A percentile compares a stretch with the other conserved stretches of the same genome.
Conservation (phyloP, 192 early-diverging fungal genomes). For the Funneliformis geosporum region DNA sequence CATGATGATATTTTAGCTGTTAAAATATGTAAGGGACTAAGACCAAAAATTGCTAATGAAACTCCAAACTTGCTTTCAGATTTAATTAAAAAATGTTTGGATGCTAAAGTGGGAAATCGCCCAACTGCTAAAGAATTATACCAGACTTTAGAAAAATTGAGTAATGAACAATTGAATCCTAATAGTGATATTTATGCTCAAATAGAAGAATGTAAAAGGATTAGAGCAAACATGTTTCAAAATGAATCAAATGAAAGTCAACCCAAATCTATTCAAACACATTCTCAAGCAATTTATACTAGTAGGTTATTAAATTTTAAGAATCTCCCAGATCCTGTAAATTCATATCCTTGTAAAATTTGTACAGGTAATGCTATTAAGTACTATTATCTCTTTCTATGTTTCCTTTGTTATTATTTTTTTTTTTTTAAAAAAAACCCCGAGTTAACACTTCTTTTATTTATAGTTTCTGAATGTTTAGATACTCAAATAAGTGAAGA, state of each 20-base stretch:
- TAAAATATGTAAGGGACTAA: background rate
- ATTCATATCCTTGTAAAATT: no score
- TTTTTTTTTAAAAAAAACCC: no score
- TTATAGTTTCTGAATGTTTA: no score
- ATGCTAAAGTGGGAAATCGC: background rate
- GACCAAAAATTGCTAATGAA: background rate
- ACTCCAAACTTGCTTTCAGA: background rate
- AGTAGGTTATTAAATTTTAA: background rate
- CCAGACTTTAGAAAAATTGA: background rate
- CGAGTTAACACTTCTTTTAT: no score
- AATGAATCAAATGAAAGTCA: no score
- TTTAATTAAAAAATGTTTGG: conserved; percentile 20
- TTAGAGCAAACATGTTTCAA: no score
- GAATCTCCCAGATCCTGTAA: no score
- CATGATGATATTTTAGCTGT: conserved; percentile 13
- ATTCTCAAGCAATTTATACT: background rate
- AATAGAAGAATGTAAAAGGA: no score
- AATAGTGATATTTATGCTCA: background rate
- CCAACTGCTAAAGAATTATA: background rate
- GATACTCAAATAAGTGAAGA: no score
- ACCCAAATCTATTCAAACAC: background rate
- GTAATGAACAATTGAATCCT: background rate
- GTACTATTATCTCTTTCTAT: no score
- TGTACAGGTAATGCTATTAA: no score
- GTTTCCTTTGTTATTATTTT: no score